phyloP scores from a whole-genome alignment of 208 protist species.

The Novymonas esmeraldas region DNA sequence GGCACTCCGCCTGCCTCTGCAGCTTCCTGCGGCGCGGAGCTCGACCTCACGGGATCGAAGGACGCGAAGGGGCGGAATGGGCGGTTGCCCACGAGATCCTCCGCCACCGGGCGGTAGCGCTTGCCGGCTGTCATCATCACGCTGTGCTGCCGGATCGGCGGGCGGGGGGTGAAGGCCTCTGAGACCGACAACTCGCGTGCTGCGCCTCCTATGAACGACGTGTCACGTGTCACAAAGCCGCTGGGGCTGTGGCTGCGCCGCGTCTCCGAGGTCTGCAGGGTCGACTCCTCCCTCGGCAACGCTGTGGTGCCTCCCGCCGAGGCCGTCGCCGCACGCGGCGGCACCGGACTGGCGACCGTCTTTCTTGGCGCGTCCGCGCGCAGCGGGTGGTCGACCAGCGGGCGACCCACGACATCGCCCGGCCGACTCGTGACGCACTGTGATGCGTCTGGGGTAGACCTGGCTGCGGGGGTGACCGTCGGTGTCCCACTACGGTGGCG shows the following conservation, averaged over 20 bases:
- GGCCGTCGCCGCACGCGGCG: no score
- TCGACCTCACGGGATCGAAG: neutral
- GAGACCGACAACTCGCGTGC: neutral
- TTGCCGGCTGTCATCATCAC: conserved; percentile 29
- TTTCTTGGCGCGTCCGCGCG: neutral
- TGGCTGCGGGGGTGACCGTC: neutral
- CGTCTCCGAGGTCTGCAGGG: neutral
- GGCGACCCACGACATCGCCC: neutral
- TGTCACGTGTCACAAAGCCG: conserved; percentile 1
- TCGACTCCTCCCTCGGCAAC: neutral
- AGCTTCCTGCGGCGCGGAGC: neutral
- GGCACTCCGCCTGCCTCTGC: no score
- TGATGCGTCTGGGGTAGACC: neutral
- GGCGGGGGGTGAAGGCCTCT: conserved; percentile 3
- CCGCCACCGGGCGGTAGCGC: conserved; percentile 30
- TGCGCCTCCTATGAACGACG: neutral
- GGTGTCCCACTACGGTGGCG: neutral
- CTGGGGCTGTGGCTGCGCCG: conserved; percentile 13
- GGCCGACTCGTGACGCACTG: neutral
- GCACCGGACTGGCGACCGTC: neutral
- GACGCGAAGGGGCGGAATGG: conserved; percentile 9
- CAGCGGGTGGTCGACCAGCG: neutral
- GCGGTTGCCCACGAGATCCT: conserved; percentile 13
- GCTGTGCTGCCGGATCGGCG: conserved; percentile 26
- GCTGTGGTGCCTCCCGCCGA: neutral